A percentile compares a stretch with the other conserved stretches of the same genome.
Evolutionary conservation across 176 grass and related monocot genomes (phyloP).

Genomic region (Bolboschoenus planiculmis): DNA sequence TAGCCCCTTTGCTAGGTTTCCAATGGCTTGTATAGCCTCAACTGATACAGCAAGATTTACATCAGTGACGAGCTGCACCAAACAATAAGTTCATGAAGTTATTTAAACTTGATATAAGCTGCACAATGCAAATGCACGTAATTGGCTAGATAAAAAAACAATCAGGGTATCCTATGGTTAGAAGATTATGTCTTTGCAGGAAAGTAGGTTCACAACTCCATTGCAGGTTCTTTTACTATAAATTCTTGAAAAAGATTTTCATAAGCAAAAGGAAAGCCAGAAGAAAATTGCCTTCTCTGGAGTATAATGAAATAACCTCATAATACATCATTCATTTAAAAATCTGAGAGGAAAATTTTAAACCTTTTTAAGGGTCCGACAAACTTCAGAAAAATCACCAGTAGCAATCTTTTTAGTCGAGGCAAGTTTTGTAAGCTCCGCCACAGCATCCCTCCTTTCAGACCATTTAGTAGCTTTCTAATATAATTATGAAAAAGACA

Average conservation of each 20-base stretch:
- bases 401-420: slow-evolving; percentile 82
- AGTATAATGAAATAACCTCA: background rate
- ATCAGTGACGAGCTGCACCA: slow-evolving; percentile 82
- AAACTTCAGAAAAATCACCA: slow-evolving; percentile 97
- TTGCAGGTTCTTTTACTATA: background rate
- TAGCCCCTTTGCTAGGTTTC: slow-evolving; percentile 87
- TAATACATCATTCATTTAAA: background rate
- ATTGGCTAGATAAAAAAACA: background rate
- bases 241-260: background rate
- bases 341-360: slow-evolving; percentile 6
- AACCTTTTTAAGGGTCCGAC: slow-evolving; percentile 91
- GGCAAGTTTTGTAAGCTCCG: slow-evolving; percentile 89
- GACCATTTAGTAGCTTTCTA: slow-evolving; percentile 99
- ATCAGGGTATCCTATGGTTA: background rate
- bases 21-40: slow-evolving; percentile 86
- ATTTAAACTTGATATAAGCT: background rate
- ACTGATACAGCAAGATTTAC: slow-evolving; percentile 95
- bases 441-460: slow-evolving; percentile 97
- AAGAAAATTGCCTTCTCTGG: background rate
- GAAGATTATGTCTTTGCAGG: background rate
- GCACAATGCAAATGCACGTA: background rate
- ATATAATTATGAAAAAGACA: slow-evolving; percentile 10
- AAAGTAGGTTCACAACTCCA: background rate
- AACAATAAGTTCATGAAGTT: slow-evolving; percentile 20
- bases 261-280: slow-evolving; percentile 22